These are phyloP conservation scores for Aspergillus proliferans DNA, from an alignment of 2,329 filamentous ascomycete species.

Conservation along the genomic window DNA sequence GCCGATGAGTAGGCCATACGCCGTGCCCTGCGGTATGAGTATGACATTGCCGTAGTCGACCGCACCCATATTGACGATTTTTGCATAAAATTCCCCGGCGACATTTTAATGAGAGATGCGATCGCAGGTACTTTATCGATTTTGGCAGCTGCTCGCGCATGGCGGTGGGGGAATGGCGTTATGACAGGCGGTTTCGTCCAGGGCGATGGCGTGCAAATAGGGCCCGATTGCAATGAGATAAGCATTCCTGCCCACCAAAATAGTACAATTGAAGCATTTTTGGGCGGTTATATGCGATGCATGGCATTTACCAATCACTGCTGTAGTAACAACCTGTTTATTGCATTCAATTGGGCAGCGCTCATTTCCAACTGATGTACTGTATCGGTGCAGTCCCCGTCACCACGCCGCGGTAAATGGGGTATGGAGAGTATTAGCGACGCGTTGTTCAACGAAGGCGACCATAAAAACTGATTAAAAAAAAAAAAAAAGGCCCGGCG, in stretches of 20 bases:
- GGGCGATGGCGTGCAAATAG: background rate
- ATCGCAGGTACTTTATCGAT: background rate
- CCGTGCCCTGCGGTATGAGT: slow-evolving; percentile 24
- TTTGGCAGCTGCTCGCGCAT: background rate
- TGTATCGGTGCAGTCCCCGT: too few species aligned
- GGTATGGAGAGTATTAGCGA: too few species aligned
- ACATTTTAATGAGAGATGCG: background rate
- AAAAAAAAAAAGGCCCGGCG: too few species aligned
- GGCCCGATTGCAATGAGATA: background rate
- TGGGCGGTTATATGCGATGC: too few species aligned
- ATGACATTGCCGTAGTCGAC: slow-evolving; percentile 1
- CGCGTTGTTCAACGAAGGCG: too few species aligned
- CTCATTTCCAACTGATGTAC: too few species aligned
- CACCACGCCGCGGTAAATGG: too few species aligned
- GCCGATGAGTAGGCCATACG: slow-evolving; percentile 46
- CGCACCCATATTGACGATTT: background rate
- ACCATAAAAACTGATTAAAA: too few species aligned
- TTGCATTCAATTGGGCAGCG: too few species aligned
- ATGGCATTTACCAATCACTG: too few species aligned
- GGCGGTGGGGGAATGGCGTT: background rate
- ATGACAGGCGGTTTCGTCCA: background rate
- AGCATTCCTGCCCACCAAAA: background rate
- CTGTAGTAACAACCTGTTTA: too few species aligned
- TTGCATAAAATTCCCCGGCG: background rate
- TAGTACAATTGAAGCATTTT: too few species aligned